phyloP scores from a whole-genome alignment of 106 monocot species.

The Vanilla planifolia region DNA sequence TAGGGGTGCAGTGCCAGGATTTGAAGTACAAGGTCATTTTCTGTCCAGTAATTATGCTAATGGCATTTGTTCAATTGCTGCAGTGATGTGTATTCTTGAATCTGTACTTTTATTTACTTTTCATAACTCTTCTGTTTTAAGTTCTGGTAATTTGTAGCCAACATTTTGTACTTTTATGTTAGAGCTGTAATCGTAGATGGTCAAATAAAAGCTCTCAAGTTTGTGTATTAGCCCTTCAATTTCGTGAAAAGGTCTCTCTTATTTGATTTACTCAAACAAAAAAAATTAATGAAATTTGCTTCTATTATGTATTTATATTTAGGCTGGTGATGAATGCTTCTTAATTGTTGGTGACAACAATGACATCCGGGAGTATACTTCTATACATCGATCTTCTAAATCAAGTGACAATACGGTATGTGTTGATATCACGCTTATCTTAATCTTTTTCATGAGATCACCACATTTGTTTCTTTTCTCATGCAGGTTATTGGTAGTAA shows the following conservation, averaged over 20 bases:
- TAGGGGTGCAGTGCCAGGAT: constrained; percentile 92
- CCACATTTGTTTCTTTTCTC: constrained; percentile 13
- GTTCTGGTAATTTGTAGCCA: no score
- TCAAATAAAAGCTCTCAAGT: no score
- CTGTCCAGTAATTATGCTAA: neutral
- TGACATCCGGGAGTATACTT: constrained; percentile 87
- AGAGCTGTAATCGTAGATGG: no score
- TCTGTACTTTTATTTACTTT: neutral
- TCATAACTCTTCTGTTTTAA: no score
- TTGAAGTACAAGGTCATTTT: constrained; percentile 76
- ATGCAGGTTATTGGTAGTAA: constrained; percentile 77
- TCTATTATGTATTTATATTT: no score
- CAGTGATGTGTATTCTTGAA: neutral
- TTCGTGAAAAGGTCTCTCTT: no score
- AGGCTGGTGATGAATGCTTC: constrained; percentile 86
- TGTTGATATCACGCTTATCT: constrained; percentile 1
- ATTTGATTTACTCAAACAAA: no score
- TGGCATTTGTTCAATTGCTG: neutral
- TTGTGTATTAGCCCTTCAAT: no score
- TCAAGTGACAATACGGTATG: constrained; percentile 72
- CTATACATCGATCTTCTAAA: constrained; percentile 91
- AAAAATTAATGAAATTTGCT: no score
- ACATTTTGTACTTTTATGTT: no score
- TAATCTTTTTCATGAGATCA: constrained; percentile 3
- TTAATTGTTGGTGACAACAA: constrained; percentile 81